Evolutionary conservation across 257 asterid species (phyloP).

Genomic region (Ligustrum vulgare): DNA sequence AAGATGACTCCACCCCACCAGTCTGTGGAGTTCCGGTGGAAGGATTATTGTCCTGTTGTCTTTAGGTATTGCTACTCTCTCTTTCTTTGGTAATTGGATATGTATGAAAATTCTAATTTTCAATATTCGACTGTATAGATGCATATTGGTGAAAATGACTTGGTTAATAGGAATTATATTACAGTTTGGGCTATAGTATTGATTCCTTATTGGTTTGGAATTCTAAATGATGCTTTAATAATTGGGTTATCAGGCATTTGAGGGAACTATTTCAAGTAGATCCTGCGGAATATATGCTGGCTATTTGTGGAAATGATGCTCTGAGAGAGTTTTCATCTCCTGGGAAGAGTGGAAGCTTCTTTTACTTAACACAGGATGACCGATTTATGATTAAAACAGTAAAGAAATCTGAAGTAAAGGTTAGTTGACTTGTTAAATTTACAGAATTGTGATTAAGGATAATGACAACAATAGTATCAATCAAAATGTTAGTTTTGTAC

Average conservation of each 20-base stretch:
- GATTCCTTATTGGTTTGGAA: conserved; percentile 15
- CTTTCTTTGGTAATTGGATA: background rate
- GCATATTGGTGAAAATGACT: background rate
- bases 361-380: conserved; percentile 70
- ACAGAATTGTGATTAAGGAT: background rate
- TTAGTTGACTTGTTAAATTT: conserved; percentile 33
- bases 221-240: conserved; percentile 14
- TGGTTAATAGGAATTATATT: background rate
- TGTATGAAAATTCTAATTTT: background rate
- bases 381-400: conserved; percentile 69
- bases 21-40: conserved; percentile 68
- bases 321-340: conserved; percentile 71
- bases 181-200: background rate
- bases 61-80: conserved; percentile 44
- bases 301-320: conserved; percentile 68
- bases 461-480: background rate
- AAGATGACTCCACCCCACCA: conserved; percentile 71
- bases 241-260: conserved; percentile 40
- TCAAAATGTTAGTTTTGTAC: background rate
- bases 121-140: too few species aligned
- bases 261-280: conserved; percentile 68
- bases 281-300: conserved; percentile 71
- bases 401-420: conserved; percentile 74
- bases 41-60: conserved; percentile 72
- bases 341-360: conserved; percentile 71